Evolutionary conservation across 2,329 filamentous ascomycete genomes (phyloP).

Genomic region (Penicillium sp.): DNA sequence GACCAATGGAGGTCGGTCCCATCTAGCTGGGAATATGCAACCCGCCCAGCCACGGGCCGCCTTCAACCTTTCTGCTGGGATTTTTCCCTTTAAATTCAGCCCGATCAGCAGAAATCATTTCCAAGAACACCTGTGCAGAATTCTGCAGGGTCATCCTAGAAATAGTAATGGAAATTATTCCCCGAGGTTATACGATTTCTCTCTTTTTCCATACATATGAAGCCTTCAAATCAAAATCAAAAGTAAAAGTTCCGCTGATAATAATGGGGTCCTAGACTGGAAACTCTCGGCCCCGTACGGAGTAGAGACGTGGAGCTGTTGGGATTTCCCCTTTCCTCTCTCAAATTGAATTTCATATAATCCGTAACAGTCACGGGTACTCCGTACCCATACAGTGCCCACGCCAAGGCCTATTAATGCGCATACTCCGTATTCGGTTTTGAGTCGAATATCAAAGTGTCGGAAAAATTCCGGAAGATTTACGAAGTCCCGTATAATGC

Average conservation of each 20-base stretch:
- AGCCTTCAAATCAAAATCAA: neutral
- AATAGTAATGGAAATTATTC: neutral
- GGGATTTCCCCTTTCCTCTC: neutral
- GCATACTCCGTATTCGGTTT: neutral
- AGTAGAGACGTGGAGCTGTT: slow-evolving; percentile 15
- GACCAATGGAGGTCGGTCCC: slow-evolving; percentile 29
- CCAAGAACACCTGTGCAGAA: neutral
- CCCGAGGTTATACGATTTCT: neutral
- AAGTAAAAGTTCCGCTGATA: slow-evolving; percentile 1
- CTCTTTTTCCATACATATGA: neutral
- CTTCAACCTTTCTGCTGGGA: slow-evolving; percentile 16
- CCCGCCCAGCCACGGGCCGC: slow-evolving; percentile 18
- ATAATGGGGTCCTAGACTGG: slow-evolving; percentile 5
- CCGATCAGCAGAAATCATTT: neutral
- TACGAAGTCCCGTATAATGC: neutral
- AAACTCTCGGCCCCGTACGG: neutral
- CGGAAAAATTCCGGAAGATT: neutral
- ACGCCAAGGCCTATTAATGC: neutral
- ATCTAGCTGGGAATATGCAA: slow-evolving; percentile 26
- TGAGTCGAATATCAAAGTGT: neutral
- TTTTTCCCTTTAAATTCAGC: neutral
- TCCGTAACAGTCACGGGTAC: neutral
- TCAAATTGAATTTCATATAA: neutral
- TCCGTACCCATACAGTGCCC: neutral
- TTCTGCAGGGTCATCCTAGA: neutral